Evolutionary conservation across 495 filamentous ascomycete genomes (phyloP).

Genomic region (Aspergillus egyptiacus): DNA sequence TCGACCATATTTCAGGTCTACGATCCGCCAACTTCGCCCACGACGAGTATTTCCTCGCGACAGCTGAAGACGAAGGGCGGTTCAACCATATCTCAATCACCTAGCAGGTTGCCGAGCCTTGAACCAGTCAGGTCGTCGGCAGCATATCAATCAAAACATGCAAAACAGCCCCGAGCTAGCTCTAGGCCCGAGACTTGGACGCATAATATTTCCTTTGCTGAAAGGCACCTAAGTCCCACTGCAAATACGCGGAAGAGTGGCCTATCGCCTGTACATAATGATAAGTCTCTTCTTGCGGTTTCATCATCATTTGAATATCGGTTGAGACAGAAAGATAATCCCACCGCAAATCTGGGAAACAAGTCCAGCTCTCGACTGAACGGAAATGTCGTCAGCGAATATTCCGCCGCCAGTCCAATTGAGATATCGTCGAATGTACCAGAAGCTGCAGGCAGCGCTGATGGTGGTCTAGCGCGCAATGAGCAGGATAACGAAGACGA

Average conservation of each 20-base stretch:
- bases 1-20: conserved; percentile 28
- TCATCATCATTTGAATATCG: conserved; percentile 45
- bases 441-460: background rate
- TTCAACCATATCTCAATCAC: conserved; percentile 1
- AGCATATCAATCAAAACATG: background rate
- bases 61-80: conserved; percentile 13
- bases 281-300: conserved; percentile 29
- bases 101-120: background rate
- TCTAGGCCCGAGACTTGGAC: background rate
- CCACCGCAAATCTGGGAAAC: background rate
- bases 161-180: background rate
- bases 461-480: background rate
- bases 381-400: background rate
- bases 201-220: background rate
- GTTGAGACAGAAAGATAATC: conserved; percentile 14
- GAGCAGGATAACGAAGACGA: background rate
- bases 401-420: background rate
- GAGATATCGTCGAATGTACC: background rate
- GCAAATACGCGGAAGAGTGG: background rate
- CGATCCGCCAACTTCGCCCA: conserved; percentile 41
- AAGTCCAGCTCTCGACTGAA: background rate
- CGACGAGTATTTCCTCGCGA: conserved; percentile 22
- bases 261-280: background rate
- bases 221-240: background rate
- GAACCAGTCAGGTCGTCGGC: background rate